Evolutionary conservation across 768 basidiomycete genomes (phyloP), one percentile per base, ranked within the genome.

Genomic region (Lyophyllum semitale): DNA sequence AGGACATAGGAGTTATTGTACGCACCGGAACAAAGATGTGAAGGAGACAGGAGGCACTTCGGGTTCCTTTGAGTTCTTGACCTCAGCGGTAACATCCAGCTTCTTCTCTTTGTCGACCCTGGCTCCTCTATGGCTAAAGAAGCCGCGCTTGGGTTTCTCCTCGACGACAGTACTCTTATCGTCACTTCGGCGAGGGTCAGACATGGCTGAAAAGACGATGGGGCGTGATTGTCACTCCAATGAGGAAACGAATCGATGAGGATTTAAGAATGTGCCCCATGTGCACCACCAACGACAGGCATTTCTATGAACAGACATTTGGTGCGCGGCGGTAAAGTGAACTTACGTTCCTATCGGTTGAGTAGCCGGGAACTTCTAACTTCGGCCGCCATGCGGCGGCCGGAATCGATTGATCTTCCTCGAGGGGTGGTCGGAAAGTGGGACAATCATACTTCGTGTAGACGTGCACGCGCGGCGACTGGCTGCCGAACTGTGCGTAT

Each of bases 11-110:
- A 9, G 11, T 20, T 17, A 30, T 13, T 32, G 26, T 17, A 27
- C 65, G 41, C 29, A 84, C 84, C 82, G 71, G 57, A 84, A 85
- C 18, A 85, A 63, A 15, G 77, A 61, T 0, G 67, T 60, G 48
- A 84, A 73, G 0, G 74, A 71, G 2, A 79, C 69, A 0, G 83
- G 77, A 6, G 70, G 58, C 0, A 74, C 41, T 23, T 64, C 62
- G 8, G 63, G 60, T 20, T 72, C 75, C 17, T 72, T n/a, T n/a
- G n/a, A n/a, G n/a, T n/a, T n/a, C n/a, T n/a, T 68, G 23, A 65
- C 58, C 23, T 71, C 68, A 1, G 70, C 58, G 15, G 65, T 22
- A 26, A 53, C 57, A 25, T 71, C 68, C 17, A 59, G 58, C 37
- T 67, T 58, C 35, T 59, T 59, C 37, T 67, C 57, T 26, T 66